Percentiles rank a stretch among this genome's conserved stretches.
phyloP scores from a whole-genome alignment of 768 basidiomycete species.

The Leccinum aurantiacum region DNA sequence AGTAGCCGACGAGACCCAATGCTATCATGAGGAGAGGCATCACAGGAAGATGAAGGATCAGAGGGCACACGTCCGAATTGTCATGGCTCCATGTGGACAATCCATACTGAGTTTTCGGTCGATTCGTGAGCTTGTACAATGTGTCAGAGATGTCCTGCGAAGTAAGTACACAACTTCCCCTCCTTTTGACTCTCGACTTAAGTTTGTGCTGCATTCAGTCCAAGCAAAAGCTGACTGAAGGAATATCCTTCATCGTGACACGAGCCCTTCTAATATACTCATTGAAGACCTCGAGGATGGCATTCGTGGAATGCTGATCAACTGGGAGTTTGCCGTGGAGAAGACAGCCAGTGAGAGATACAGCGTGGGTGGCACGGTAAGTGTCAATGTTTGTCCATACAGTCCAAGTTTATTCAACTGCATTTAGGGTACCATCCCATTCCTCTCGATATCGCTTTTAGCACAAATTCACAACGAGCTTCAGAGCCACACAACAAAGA shows the following conservation, averaged over 20 bases:
- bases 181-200: no score
- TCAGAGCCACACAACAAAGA: no score
- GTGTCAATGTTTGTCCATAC: not conserved
- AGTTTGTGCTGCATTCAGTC: not conserved
- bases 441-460: not conserved
- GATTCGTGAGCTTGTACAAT: not conserved
- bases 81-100: not conserved
- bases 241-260: not conserved
- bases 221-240: not conserved
- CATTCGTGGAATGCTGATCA: not conserved
- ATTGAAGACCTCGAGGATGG: not conserved
- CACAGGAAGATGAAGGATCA: not conserved
- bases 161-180: not conserved
- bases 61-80: not conserved
- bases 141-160: not conserved
- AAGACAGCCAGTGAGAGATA: not conserved
- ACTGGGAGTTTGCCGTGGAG: not conserved
- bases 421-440: not conserved
- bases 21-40: not conserved
- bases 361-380: not conserved
- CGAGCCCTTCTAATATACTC: not conserved
- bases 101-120: not conserved
- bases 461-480: not conserved
- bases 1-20: not conserved
- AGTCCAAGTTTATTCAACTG: not conserved